Percentiles rank a stretch among this genome's conserved stretches.
These are phyloP conservation scores for Globisporangium paddicum DNA, from an alignment of 352 stramenopile genomes.

Conservation along the genomic window DNA sequence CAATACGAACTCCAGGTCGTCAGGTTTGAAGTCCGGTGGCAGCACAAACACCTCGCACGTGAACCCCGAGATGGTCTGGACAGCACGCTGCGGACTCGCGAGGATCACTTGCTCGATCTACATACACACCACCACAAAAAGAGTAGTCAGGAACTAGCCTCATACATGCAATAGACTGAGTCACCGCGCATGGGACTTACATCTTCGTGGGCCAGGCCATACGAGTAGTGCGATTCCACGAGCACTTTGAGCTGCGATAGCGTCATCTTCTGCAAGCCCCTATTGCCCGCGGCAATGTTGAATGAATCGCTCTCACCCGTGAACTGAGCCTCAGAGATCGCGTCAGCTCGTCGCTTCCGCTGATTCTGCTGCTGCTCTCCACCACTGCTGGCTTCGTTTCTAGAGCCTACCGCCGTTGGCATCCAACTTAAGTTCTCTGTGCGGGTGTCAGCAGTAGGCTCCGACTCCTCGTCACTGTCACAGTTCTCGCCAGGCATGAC, in stretches of 20 bases:
- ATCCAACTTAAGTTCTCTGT: background rate
- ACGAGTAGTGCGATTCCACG: background rate
- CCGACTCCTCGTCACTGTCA: background rate
- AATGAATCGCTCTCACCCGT: background rate
- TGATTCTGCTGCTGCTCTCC: background rate
- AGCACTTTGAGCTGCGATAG: background rate
- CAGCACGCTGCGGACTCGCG: background rate
- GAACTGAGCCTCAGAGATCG: background rate
- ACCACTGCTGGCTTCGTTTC: background rate
- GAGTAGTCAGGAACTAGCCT: background rate
- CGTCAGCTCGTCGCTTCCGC: background rate
- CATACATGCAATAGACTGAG: too few relatives aligned
- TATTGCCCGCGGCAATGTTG: background rate
- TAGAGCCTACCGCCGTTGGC: background rate
- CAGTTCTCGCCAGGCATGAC: background rate
- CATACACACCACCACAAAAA: background rate
- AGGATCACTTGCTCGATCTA: background rate
- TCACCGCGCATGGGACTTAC: background rate
- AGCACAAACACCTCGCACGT: constrained; percentile 1
- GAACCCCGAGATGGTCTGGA: constrained; percentile 2
- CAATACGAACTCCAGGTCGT: constrained; percentile 1
- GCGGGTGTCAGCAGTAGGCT: background rate
- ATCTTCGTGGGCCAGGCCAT: background rate
- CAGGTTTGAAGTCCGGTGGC: background rate
- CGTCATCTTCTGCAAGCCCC: background rate